Conservation (phyloP, 1,284 basidiomycete genomes). For the Austropuccinia psidii region DNA sequence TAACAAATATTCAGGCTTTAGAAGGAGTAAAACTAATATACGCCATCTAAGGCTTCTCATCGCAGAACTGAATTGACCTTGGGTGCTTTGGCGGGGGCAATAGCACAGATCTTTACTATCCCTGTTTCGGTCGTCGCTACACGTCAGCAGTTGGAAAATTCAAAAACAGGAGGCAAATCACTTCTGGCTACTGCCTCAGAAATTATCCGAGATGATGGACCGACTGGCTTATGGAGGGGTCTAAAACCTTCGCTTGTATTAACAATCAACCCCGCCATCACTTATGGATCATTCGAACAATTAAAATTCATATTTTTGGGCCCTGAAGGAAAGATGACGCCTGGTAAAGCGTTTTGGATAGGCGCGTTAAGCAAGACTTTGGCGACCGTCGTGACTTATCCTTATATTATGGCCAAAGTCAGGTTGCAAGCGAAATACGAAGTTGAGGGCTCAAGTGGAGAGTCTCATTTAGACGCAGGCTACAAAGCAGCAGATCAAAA, state of each 20-base stretch:
- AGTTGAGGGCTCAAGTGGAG: constrained; percentile 5
- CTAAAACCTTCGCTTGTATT: constrained; percentile 85
- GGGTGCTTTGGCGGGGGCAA: constrained; percentile 82
- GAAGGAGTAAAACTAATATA: background rate
- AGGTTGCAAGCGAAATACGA: constrained; percentile 69
- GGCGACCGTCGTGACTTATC: constrained; percentile 72
- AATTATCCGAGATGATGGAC: constrained; percentile 85
- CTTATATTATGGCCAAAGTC: constrained; percentile 84
- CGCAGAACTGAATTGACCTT: constrained; percentile 65
- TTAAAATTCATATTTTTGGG: constrained; percentile 59
- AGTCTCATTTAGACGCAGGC: constrained; percentile 39
- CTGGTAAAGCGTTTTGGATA: constrained; percentile 71
- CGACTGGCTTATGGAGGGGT: constrained; percentile 87
- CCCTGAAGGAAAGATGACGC: constrained; percentile 61
- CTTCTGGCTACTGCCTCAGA: constrained; percentile 73
- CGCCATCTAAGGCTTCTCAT: background rate
- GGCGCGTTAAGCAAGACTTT: constrained; percentile 94
- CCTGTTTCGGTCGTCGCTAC: constrained; percentile 97
- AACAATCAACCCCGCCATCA: constrained; percentile 91
- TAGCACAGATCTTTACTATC: constrained; percentile 97
- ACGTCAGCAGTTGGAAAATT: constrained; percentile 75
- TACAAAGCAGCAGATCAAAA: constrained; percentile 19
- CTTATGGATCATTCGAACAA: constrained; percentile 91
- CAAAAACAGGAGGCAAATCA: constrained; percentile 53
- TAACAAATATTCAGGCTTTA: background rate